Percentiles rank a stretch among this genome's conserved stretches.
Conservation (phyloP, 1,139 yeast genomes). For the Scheffersomyces cryptocercus region DNA sequence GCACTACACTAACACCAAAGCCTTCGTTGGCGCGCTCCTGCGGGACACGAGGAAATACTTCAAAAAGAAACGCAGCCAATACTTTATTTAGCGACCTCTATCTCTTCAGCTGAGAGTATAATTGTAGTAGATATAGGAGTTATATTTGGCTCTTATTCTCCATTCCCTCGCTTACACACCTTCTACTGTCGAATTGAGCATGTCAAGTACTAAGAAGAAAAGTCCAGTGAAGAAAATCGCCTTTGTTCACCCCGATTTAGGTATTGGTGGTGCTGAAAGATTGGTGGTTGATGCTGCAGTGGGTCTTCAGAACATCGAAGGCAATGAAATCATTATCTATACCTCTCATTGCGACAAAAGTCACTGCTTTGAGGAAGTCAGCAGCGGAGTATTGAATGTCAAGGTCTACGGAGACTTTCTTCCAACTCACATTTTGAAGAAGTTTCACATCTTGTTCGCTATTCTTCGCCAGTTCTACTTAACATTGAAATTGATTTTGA, state of each 20-base stretch:
- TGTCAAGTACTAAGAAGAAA: no score
- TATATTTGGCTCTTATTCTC: no score
- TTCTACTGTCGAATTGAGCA: no score
- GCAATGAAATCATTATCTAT: constrained; percentile 63
- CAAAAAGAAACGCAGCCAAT: no score
- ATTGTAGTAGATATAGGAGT: no score
- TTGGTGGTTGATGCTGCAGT: constrained; percentile 93
- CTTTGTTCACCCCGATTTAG: constrained; percentile 92
- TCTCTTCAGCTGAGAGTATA: no score
- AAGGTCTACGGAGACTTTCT: constrained; percentile 78
- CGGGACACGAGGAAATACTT: no score
- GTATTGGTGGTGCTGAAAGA: constrained; percentile 96
- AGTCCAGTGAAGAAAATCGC: constrained; percentile 48
- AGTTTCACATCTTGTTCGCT: constrained; percentile 80
- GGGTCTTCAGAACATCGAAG: constrained; percentile 69
- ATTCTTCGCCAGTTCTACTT: constrained; percentile 79
- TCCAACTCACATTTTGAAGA: constrained; percentile 68
- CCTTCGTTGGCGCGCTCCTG: no score
- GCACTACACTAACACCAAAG: no score
- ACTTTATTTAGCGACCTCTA: no score
- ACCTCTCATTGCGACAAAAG: constrained; percentile 86
- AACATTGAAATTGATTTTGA: constrained; percentile 47
- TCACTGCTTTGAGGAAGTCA: constrained; percentile 91
- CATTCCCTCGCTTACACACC: no score
- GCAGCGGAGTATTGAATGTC: constrained; percentile 56